Evolutionary conservation across 768 basidiomycete genomes (phyloP), one percentile per base, ranked within the genome.

Genomic region (Filobasidium floriforme): DNA sequence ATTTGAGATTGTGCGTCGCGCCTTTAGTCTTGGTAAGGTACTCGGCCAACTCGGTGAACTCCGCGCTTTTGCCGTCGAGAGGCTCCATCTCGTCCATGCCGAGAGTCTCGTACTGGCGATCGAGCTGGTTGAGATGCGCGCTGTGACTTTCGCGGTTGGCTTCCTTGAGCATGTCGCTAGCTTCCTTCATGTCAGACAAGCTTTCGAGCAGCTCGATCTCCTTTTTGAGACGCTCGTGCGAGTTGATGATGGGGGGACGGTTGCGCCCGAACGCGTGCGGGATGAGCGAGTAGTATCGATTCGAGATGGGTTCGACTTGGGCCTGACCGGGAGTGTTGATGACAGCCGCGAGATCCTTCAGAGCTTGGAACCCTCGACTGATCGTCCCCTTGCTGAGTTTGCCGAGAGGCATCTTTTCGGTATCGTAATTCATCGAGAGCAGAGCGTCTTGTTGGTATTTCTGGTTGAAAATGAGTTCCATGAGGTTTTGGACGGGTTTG

Each of bases 341-440:
- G 22, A 49, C 22, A 2, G 18, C 46, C 46, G 46, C 46, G 5
- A 49, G 22, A 49, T 49, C 46, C 46, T 49, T 49, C 46, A 49
- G 14, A 15, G 46, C 46, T 49, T 49, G 46, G 46, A 49, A 49
- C 46, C 46, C 46, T 18, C 46, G 46, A 49, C 15, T 15, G 46
- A 49, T 49, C 18, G 46, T 49, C 12, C 46, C 46, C 46, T 49
- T 49, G 46, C 46, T 49, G 46, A 49, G 46, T 49, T 49, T 49
- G 2, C 46, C 46, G 46, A 49, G 46, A 18, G 46, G 46, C 46
- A 49, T 49, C 46, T 49, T 49, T 49, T 49, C 46, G 18, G 46
- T 49, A 49, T 49, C 46, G 14, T 49, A 49, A 12, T 49, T 49
- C 46, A 49, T 18, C 5, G 46, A 49, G 46, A 49, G 46, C 3